Evolutionary conservation across 805 yeast species (phyloP), one percentile per base, ranked within the genome.

Genomic region (Clavispora phyllophila): DNA sequence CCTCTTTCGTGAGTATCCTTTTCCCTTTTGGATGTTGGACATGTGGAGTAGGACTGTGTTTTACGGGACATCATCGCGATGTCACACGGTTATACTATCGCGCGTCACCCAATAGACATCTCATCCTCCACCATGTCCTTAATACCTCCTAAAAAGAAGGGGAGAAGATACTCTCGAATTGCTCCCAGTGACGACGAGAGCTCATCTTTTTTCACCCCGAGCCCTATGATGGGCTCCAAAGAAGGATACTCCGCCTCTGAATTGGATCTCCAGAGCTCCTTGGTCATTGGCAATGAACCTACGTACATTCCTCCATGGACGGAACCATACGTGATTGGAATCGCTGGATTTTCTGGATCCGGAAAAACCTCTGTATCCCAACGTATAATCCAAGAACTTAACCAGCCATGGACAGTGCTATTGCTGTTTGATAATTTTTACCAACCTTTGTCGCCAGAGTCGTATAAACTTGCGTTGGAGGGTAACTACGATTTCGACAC

Each of bases 331-430:
- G 78, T 87, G 39, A 87, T 87, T 49, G 95, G 95, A n/a, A 76
- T 87, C 15, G 95, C 95, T 0, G 95, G 96, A 1, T 49, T 48
- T 32, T 65, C 70, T 13, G 75, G 98, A 2, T 87, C 96, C 0
- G 99, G 99, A 1, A 91, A 91, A 59, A 91, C 98, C 0, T 84
- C 95, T 27, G 87, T 93, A 15, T 93, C 97, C 0, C 81, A 88
- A 29, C 76, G 78, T 49, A 83, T 93, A 53, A 86, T 90, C 40
- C 78, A 83, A 42, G 81, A 82, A 47, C 65, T 78, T 46, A 82
- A 87, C 63, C 87, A 87, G 42, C 98, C 98, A 1, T 90, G 98
- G 96, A 87, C 97, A 0, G 91, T 93, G 10, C 69, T 93, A 43
- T 58, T 91, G 17, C 85, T 96, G 1, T 73, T 89, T 66, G 99